Base-by-base conservation (phyloP, 208 protist genomes). In the Porcisia deanei region DNA sequence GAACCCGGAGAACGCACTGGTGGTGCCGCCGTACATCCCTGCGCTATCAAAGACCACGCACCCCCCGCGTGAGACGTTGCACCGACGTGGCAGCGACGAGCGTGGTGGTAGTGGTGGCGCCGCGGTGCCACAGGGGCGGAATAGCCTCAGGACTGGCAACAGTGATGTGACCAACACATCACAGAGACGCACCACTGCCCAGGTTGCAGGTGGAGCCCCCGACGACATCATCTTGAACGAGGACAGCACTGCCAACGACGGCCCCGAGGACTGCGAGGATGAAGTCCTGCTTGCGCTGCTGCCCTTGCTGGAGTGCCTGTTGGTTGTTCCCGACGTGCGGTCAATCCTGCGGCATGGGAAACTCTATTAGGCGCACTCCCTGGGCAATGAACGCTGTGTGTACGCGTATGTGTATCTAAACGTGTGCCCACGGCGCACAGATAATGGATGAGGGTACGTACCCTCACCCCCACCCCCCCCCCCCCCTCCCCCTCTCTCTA, bases 251-350 rank as follows among this genome's bases (percentile, higher is more conserved):
- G 72, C 64, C 25, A 73, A 69, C 43, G 83, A 84, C 4, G 83
- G 52, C 5, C 49, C 68, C 7, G 82, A 85, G 9, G 83, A 85
- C 34, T 80, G 83, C 43, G 83, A 85, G 9, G 93, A 97, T 72
- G 86, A 92, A 64, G 88, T 95, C 34, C 79, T 97, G 63, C 88
- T 95, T 16, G 63, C 84, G 0, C 71, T 95, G n/a, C 85, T 95
- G 65, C 66, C 88, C 9, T 86, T 97, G 61, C 78, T 97, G 54
- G 93, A 97, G 75, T 85, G 82, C 14, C 71, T 97, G 73, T 77
- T 95, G 34, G 87, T 92, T 25, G 93, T 93, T 9, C 91, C 93
- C 6, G 93, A 97, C 66, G 93, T 95, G 16, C 82, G 93, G 1
- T 95, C 93, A 25, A 81, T 97, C 49, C 80, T 97, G 39, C 82